Percentiles rank a stretch among this genome's conserved stretches.
These are phyloP conservation scores for Boletus hoseneyae DNA, from an alignment of 1,284 basidiomycete genomes.

Conservation along the genomic window DNA sequence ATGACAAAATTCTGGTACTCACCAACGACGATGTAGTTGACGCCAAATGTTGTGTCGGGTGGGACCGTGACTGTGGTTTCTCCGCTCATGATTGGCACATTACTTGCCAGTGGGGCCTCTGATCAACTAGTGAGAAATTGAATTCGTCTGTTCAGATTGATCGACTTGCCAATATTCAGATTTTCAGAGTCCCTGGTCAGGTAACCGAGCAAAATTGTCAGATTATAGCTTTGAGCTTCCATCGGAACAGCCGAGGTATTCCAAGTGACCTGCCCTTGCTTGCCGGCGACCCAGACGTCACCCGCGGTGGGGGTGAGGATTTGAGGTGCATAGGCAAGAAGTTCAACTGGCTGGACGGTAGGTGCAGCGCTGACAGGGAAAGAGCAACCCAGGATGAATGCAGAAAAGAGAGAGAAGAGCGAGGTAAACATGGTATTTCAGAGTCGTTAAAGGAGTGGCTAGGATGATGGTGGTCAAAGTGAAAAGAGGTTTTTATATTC, in stretches of 20 bases:
- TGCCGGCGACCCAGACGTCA: conserved; percentile 37
- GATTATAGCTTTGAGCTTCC: conserved; percentile 26
- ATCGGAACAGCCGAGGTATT: conserved; percentile 31
- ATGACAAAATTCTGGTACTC: conserved; percentile 16
- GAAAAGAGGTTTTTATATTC: conserved; percentile 18
- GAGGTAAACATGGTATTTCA: conserved; percentile 21
- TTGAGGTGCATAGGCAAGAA: conserved; percentile 44
- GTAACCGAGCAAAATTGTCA: conserved; percentile 41
- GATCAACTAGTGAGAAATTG: conserved; percentile 8
- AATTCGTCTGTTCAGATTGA: not conserved
- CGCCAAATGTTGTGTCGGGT: conserved; percentile 16
- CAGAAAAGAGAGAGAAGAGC: conserved; percentile 19
- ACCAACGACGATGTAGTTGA: conserved; percentile 38
- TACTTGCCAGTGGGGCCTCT: conserved; percentile 43
- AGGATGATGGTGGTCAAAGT: not conserved
- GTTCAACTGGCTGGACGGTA: conserved; percentile 26
- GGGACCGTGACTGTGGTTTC: conserved; percentile 36
- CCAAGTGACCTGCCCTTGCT: conserved; percentile 44
- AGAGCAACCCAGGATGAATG: conserved; percentile 18
- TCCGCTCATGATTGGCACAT: conserved; percentile 40
- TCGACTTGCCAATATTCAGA: conserved; percentile 38
- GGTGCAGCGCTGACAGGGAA: conserved; percentile 29
- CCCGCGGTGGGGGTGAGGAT: conserved; percentile 39
- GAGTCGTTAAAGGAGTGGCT: conserved; percentile 25
- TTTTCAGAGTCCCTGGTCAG: conserved; percentile 35